These are phyloP conservation scores for Wickerhamiella azyma DNA, from an alignment of 805 yeast species.

Conservation along the genomic window DNA sequence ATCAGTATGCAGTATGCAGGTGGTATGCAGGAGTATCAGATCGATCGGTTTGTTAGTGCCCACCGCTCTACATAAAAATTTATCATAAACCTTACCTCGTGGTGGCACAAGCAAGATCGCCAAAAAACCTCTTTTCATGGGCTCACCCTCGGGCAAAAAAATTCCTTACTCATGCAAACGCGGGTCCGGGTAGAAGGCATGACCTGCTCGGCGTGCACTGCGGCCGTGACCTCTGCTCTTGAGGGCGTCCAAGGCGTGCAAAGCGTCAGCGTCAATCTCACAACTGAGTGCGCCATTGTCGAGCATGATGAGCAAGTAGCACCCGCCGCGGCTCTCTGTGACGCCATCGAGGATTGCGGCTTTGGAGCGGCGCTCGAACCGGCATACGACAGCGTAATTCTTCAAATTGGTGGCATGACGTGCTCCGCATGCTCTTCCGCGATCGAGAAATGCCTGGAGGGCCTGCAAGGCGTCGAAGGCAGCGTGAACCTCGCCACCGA, in stretches of 20 bases:
- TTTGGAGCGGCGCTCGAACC: constrained; percentile 37
- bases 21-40: no score
- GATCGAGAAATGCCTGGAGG: constrained; percentile 35
- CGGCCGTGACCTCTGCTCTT: constrained; percentile 47
- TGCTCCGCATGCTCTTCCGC: constrained; percentile 40
- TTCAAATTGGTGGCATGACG: constrained; percentile 47
- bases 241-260: constrained; percentile 37
- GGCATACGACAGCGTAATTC: constrained; percentile 9
- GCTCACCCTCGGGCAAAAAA: background rate
- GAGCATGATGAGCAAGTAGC: constrained; percentile 30
- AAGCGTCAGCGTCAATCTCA: constrained; percentile 49
- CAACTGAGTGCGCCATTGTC: constrained; percentile 61
- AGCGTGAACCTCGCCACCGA: constrained; percentile 41
- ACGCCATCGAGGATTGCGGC: constrained; percentile 62
- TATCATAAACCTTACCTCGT: no score
- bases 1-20: no score
- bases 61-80: no score
- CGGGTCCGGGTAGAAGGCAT: constrained; percentile 43
- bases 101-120: no score
- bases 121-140: no score
- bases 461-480: constrained; percentile 38
- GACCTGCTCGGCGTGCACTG: constrained; percentile 84
- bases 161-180: background rate
- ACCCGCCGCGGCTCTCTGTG: constrained; percentile 30
- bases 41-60: no score